Base-by-base conservation (phyloP, 495 filamentous ascomycete species). In the Durotheca rogersii region DNA sequence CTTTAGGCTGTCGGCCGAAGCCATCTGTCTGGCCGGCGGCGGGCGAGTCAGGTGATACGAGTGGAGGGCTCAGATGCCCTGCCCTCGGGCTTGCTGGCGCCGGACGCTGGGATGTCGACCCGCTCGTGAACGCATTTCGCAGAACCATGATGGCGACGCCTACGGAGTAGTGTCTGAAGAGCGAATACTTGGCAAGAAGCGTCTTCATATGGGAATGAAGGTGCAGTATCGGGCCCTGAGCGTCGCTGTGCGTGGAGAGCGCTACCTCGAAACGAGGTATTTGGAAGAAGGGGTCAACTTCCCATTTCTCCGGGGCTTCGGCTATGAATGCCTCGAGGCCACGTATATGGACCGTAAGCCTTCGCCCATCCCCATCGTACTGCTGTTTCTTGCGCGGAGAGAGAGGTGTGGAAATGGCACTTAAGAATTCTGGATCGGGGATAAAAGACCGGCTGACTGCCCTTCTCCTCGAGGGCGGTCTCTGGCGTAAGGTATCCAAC, bases 161-260 rank as follows among this genome's bases (percentile, higher is more conserved):
- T 19, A 92, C 74, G n/a, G 90, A 84, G 61, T 96, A 97, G 61
- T 95, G 92, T 4, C 92, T 84, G 65, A 94, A 96, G 1, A 99
- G 77, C 3, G 94, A 97, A 61, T 96, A 97, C 23, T 95, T 86
- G 3, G 95, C 54, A 48, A 86, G 82, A 1, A 99, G 61, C 6
- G 85, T 87, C 61, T 84, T 87, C 20, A 91, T 74, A 32, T 87
- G 76, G 1, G 90, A 87, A 60, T 90, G 88, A 39, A 97, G 73
- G 60, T 96, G 89, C 60, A 96, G 83, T 9, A 96, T 73, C 0
- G 89, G 87, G 3, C 91, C 93, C 57, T 94, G 83, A 21, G 80
- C 77, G 62, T 96, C 93, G 52, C 86, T 92, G 15, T 84, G 75
- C 1, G 94, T 95, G 20, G 85, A 86, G 44, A 96, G 78, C 2